Base-by-base conservation (phyloP, 352 stramenopile species). In the Pythium sp. region DNA sequence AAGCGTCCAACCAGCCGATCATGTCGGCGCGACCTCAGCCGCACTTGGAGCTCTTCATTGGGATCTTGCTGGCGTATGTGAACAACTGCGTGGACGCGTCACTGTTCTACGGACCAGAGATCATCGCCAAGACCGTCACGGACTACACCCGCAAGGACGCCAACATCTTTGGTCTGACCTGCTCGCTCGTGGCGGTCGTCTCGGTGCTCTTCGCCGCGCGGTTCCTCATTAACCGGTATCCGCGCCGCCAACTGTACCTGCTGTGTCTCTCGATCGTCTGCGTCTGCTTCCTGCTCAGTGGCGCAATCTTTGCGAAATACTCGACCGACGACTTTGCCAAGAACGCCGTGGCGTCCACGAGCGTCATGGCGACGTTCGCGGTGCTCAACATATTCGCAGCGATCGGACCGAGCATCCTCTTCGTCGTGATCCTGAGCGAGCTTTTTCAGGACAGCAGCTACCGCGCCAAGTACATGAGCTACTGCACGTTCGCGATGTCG, bases 401-500 rank as follows among this genome's bases (percentile, higher is more conserved):
- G 4, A 78, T 93, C 32, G 87, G 87, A 2, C 84, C 87, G 38
- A 92, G 83, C 66, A 84, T 92, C 60, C 76, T 94, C 18, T 95
- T 95, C 32, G 80, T 95, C 51, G 83, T 95, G 2, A 94, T 95
- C 69, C 74, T 95, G 28, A 93, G 81, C 51, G 87, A 95, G 67
- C 75, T 95, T 38, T 95, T 95, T 65, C 82, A 88, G 56, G 81
- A 93, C 76, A 89, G 77, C 67, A 90, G 76, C 71, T 91, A 93
- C 67, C 87, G 87, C 22, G 87, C 87, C 30, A 72, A 77, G 24
- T 94, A 92, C 80, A 95, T 94, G 86, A 94, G 87, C 79, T 94
- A 93, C 76, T 95, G 87, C 69, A 95, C 87, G 47, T 95, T 95
- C 69, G 72, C 86, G 47, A 95, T 95, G 87, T 95, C 87, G 59